Evolutionary conservation across 371 early-diverging fungal species (phyloP).

Genomic region (Mortierella polycephala): DNA sequence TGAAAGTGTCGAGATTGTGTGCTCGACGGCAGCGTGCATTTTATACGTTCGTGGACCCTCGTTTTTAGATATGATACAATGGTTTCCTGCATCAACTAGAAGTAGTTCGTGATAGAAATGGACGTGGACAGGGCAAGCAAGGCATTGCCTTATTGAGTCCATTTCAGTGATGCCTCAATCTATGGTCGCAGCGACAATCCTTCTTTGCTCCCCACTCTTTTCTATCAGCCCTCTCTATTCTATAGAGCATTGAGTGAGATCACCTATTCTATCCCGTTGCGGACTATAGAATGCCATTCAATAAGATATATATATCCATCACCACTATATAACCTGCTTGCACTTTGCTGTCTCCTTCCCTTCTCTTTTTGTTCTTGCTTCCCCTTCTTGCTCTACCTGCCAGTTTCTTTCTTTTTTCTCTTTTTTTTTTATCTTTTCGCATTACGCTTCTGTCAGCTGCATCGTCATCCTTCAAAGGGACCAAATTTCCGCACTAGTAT

Average conservation of each 20-base stretch:
- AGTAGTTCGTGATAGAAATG: no score
- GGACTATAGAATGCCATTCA: no score
- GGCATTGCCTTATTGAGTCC: no score
- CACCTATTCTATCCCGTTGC: background rate
- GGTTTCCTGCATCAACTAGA: no score
- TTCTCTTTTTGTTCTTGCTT: constrained; percentile 1
- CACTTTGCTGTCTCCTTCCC: constrained; percentile 1
- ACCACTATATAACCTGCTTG: constrained; percentile 14
- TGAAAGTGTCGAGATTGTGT: no score
- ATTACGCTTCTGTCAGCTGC: background rate
- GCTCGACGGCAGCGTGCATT: no score
- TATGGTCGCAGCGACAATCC: background rate
- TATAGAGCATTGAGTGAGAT: no score
- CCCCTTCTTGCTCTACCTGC: background rate
- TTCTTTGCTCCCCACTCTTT: background rate
- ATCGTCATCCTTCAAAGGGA: constrained; percentile 9
- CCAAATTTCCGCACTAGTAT: constrained; percentile 17
- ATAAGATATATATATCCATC: background rate
- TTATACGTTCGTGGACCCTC: no score
- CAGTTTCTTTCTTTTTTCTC: constrained; percentile 5
- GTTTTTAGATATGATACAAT: no score
- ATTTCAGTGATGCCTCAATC: no score
- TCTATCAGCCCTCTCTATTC: no score
- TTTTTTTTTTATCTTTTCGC: background rate
- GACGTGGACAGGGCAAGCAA: no score